These are phyloP conservation scores for Chlamydomonas sp. DNA, from an alignment of 139 green algal species.

Conservation along the genomic window DNA sequence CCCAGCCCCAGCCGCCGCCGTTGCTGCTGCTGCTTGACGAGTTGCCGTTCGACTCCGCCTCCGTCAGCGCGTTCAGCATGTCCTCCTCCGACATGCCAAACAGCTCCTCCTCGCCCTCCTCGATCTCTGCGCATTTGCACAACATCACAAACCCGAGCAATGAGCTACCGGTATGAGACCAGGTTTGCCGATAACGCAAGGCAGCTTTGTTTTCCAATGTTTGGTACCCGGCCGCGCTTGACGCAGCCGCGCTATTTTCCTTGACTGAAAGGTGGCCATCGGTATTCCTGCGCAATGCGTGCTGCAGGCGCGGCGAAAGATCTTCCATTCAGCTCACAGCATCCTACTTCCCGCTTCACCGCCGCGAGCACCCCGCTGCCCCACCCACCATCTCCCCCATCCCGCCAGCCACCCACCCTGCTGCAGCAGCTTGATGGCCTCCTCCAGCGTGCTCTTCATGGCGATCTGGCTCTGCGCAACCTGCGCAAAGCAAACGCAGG, in stretches of 20 bases:
- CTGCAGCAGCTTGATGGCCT: slow-evolving; percentile 44
- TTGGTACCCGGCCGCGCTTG: too few relatives aligned
- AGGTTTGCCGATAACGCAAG: not conserved
- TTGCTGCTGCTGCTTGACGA: not conserved
- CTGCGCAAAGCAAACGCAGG: not conserved
- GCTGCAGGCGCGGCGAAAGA: too few relatives aligned
- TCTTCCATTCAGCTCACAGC: not conserved
- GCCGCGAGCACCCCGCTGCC: not conserved
- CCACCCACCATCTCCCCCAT: not conserved
- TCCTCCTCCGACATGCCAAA: not conserved
- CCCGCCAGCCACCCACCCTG: not conserved
- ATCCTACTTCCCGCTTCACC: not conserved
- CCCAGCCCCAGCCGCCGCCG: slow-evolving; percentile 20
- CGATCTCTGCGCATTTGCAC: not conserved
- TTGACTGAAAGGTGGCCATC: too few relatives aligned
- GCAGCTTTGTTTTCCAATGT: not conserved
- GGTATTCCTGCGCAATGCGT: too few relatives aligned
- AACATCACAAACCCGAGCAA: not conserved
- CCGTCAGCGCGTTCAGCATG: not conserved
- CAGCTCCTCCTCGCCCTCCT: slow-evolving; percentile 32
- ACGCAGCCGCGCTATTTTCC: too few relatives aligned
- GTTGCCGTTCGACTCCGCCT: not conserved
- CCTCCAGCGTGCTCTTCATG: slow-evolving; percentile 44
- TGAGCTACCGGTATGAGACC: not conserved
- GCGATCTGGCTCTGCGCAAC: slow-evolving; percentile 40